Evolutionary conservation across 768 basidiomycete species (phyloP), one percentile per base, ranked within the genome.

Genomic region (Guyanaporus albipodus): DNA sequence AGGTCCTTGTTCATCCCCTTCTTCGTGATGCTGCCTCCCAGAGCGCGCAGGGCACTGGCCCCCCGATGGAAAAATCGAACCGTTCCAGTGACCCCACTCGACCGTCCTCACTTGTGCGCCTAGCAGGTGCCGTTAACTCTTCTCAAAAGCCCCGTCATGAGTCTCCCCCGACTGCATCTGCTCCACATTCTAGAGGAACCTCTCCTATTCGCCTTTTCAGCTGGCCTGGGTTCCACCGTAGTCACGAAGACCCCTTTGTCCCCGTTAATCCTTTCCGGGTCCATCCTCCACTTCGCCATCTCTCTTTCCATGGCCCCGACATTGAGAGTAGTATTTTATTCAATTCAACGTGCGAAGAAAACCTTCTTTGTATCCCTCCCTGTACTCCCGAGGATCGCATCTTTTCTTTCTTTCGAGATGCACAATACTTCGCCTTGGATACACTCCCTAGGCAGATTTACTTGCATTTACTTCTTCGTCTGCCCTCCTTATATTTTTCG

Each of bases 401-500:
- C n/a, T 10, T 53, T 22, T 36, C 46, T 4, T 48, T 64, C 22
- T 45, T 64, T 38, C 47, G 40, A 10, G 56, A 52, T 31, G 32
- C 48, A 27, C 58, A 56, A 26, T 49, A 64, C 52, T 63, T 70
- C 38, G 21, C 59, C 18, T 27, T 60, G n/a, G 72, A 73, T 33
- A 70, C 67, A 2, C 32, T 77, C 14, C 70, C 74, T 0, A 66
- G 75, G 19, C 72, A 75, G 52, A 22, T 64, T 0, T 79, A 78
- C 54, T 62, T 76, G 35, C 63, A 68, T 37, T 34, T 68, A 22
- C 76, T 90, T 8, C 72, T 90, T 15, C 76, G 81, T 14, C 74
- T 91, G n/a, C 89, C 88, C 2, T 77, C 83, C 0, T 70, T 89
- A 56, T 91, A 91, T 58, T 91, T 89, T 64, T 77, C 82, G 3